Percentiles rank a stretch among this genome's conserved stretches.
Evolutionary conservation across 2,329 filamentous ascomycete species (phyloP).

Genomic region (Penicillium sp.): DNA sequence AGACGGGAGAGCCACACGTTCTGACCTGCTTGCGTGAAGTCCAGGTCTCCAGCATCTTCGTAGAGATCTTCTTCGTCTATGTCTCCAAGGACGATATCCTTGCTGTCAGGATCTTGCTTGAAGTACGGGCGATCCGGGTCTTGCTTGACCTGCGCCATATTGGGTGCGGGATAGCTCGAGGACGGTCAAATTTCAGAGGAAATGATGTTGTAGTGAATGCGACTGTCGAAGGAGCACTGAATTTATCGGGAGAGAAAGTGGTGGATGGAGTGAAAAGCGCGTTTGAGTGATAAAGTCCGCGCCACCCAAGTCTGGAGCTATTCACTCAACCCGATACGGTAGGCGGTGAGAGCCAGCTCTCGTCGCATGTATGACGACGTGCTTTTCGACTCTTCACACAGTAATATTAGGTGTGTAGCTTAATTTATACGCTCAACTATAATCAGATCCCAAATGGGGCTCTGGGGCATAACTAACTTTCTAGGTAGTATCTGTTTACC

Average conservation of each 20-base stretch:
- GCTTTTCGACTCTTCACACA: neutral
- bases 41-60: constrained; percentile 65
- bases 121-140: constrained; percentile 44
- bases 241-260: neutral
- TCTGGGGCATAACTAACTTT: neutral
- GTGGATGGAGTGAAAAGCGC: neutral
- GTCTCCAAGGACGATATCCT: constrained; percentile 35
- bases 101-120: constrained; percentile 44
- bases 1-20: constrained; percentile 71
- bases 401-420: neutral
- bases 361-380: neutral
- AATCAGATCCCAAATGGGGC: neutral
- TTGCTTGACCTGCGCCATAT: constrained; percentile 42
- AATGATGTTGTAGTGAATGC: neutral
- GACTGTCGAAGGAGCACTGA: neutral
- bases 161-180: constrained; percentile 9
- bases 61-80: constrained; percentile 67
- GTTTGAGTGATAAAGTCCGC: constrained; percentile 1
- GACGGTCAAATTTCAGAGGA: neutral
- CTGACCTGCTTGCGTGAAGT: constrained; percentile 53
- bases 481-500: too few relatives aligned
- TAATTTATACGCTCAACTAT: too few relatives aligned
- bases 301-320: constrained; percentile 10
- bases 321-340: neutral
- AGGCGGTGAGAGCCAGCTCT: constrained; percentile 7